Conservation (phyloP, 2,329 filamentous ascomycete species). For the Stylonectria norvegica region DNA sequence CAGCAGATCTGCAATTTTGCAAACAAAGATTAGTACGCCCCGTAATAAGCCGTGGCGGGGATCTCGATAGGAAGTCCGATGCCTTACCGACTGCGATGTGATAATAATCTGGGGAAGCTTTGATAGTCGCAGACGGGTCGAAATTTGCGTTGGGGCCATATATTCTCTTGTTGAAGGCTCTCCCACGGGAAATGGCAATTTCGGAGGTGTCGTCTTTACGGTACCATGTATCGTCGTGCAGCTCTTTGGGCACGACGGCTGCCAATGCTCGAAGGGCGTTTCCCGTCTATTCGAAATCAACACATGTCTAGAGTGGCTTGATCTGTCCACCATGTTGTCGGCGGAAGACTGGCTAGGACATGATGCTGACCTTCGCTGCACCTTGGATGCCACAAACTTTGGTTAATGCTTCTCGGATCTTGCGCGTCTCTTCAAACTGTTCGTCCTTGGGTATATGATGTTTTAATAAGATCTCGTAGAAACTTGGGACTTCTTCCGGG, state of each 20-base stretch:
- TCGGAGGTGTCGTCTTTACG: not conserved
- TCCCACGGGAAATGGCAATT: not conserved
- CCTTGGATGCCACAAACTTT: not conserved
- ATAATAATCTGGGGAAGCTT: not conserved
- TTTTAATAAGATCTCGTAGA: not conserved
- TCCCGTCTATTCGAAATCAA: not conserved
- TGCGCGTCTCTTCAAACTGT: not conserved
- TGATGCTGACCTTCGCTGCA: not conserved
- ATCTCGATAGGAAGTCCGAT: not conserved
- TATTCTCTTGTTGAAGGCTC: not conserved
- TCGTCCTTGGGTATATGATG: not conserved
- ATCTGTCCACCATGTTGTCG: too few species aligned
- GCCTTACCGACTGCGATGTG: not conserved
- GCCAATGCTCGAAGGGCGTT: not conserved
- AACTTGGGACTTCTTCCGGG: not conserved
- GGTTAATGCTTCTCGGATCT: not conserved
- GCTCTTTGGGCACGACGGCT: not conserved
- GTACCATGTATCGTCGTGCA: not conserved
- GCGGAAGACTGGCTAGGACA: not conserved
- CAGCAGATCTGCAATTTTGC: not conserved
- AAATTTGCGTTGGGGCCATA: not conserved
- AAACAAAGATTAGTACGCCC: not conserved
- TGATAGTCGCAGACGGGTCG: not conserved
- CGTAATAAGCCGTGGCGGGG: too few species aligned
- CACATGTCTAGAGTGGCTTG: not conserved